Evolutionary conservation across 225 moss, liverwort and hornwort genomes (phyloP), one percentile per base, ranked within the genome.

Genomic region (Polytrichum formosum): DNA sequence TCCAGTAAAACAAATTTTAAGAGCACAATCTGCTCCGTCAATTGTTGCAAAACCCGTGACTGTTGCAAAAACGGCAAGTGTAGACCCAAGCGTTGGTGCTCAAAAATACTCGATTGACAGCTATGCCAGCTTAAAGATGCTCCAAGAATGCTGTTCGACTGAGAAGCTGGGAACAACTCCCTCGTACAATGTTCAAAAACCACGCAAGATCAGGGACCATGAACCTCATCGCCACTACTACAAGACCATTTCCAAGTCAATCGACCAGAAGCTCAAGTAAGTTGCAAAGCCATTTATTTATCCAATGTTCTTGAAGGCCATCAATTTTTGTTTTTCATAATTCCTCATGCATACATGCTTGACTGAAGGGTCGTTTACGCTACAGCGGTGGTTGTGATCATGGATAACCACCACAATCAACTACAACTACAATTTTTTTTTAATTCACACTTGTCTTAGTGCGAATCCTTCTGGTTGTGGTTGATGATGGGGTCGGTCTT

Each of bases 231-330:
- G 83, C 53, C 86, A 86, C 65, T 86, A 80, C 59, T 86, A 86
- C 71, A 86, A 86, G 71, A 86, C 86, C 28, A 86, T 86, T 62
- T 71, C 86, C 61, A 86, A 78, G 69, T 80, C 86, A 25, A 83
- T 86, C 21, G 86, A 86, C 23, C 78, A 78, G 23, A 86, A 86
- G 74, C 86, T 86, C 68, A 86, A 86, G 86, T 86, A 83, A 75
- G 83, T 78, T 23, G 4, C 23, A 58, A 20, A 23, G 60, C 53
- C 18, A 22, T 6, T 27, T 10, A 9, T 37, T 9, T 10, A 37
- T 37, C 10, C 37, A 37, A 46, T 46, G 46, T 46, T 46, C 46
- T 46, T 3, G 46, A 46, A 46, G 46, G 46, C 13, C 13, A 46
- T 46, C 46, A 16, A 46, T 46, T 16, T 46, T 46, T 46, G 46